Conservation (phyloP, 495 filamentous ascomycete species). For the Daldinia grandis region DNA sequence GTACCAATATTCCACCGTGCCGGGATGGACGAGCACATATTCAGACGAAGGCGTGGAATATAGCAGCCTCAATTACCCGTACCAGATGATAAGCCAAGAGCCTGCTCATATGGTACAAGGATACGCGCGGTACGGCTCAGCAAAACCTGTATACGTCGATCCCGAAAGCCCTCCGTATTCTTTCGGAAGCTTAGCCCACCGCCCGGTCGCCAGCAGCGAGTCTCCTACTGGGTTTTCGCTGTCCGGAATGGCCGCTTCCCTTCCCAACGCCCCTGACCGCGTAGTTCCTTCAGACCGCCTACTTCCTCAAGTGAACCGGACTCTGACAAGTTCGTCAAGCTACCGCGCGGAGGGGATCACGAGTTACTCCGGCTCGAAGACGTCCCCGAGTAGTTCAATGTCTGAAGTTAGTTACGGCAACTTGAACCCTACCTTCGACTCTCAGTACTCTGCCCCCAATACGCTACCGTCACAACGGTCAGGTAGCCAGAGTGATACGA, state of each 20-base stretch:
- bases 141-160: conserved; percentile 47
- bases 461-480: conserved; percentile 19
- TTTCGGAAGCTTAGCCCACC: conserved; percentile 48
- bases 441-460: conserved; percentile 11
- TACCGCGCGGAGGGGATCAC: conserved; percentile 36
- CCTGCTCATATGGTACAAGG: conserved; percentile 42
- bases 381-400: conserved; percentile 24
- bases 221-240: conserved; percentile 49
- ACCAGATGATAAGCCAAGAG: conserved; percentile 47
- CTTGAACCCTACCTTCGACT: conserved; percentile 32
- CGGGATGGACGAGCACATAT: conserved; percentile 47
- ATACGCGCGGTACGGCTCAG: conserved; percentile 42
- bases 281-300: conserved; percentile 50
- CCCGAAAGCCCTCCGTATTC: conserved; percentile 43
- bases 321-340: conserved; percentile 38
- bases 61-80: conserved; percentile 43
- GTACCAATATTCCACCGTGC: conserved; percentile 47
- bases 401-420: conserved; percentile 37
- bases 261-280: conserved; percentile 50
- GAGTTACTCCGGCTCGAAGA: conserved; percentile 29
- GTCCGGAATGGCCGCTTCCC: conserved; percentile 51
- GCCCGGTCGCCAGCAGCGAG: conserved; percentile 45
- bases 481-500: conserved; percentile 14
- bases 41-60: conserved; percentile 55
- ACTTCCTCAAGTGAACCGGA: conserved; percentile 43